These are phyloP conservation scores for Claviceps sp. DNA, from an alignment of 2,329 filamentous ascomycete genomes.

Conservation along the genomic window DNA sequence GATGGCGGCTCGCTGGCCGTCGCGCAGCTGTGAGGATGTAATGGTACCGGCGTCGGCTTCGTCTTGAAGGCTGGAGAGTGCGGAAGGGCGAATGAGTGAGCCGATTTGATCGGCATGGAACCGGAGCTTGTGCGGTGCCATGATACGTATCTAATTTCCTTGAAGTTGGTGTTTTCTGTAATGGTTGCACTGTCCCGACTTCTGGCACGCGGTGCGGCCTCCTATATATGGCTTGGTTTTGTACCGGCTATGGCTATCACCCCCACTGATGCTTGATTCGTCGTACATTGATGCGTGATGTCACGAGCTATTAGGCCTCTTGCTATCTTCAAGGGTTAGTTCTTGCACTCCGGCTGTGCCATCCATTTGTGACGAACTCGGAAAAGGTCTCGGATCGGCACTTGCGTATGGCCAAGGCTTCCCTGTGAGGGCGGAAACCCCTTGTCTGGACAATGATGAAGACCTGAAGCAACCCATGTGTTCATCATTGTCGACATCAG, in stretches of 20 bases:
- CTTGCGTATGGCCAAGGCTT: too few relatives aligned
- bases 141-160: background rate
- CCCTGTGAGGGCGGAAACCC: too few relatives aligned
- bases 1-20: slow-evolving; percentile 49
- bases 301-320: background rate
- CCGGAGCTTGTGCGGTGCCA: slow-evolving; percentile 22
- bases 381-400: too few relatives aligned
- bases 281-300: background rate
- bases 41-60: slow-evolving; percentile 35
- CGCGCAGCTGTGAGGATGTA: slow-evolving; percentile 30
- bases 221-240: background rate
- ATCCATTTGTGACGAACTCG: too few relatives aligned
- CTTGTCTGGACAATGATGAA: too few relatives aligned
- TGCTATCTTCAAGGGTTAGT: background rate
- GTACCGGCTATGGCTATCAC: background rate
- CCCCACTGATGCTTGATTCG: background rate
- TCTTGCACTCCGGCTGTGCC: background rate
- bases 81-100: slow-evolving; percentile 52
- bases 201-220: background rate
- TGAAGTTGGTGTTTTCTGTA: background rate
- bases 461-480: too few relatives aligned
- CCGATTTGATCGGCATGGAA: slow-evolving; percentile 64
- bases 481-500: too few relatives aligned
- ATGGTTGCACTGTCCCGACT: background rate
- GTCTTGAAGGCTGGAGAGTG: slow-evolving; percentile 40